Percentiles rank a stretch among this genome's conserved stretches.
Evolutionary conservation across 2,329 filamentous ascomycete genomes (phyloP).

Genomic region (Clathrospora elynae): DNA sequence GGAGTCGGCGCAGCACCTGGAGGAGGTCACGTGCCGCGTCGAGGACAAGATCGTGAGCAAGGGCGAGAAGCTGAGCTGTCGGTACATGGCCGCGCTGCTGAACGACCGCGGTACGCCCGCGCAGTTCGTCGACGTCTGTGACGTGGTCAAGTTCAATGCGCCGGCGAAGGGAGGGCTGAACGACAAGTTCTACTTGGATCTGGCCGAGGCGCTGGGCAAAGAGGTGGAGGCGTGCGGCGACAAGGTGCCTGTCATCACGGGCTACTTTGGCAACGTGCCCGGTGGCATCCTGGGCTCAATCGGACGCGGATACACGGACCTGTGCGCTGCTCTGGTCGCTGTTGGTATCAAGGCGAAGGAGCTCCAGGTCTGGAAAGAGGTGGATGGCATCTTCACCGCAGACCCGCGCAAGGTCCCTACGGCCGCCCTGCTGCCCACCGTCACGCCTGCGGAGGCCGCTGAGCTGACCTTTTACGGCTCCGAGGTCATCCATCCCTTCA

Average conservation of each 20-base stretch:
- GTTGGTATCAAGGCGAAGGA: conserved; percentile 87
- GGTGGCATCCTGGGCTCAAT: conserved; percentile 90
- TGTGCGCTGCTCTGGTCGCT: conserved; percentile 89
- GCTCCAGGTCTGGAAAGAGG: conserved; percentile 98
- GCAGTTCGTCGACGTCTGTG: conserved; percentile 87
- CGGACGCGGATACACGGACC: conserved; percentile 93
- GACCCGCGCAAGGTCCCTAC: conserved; percentile 91
- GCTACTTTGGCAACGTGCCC: conserved; percentile 93
- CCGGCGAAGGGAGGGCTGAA: conserved; percentile 47
- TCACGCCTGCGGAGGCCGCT: conserved; percentile 92
- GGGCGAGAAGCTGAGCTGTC: conserved; percentile 93
- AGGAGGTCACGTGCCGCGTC: conserved; percentile 57
- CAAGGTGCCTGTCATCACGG: conserved; percentile 65
- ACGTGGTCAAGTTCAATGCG: conserved; percentile 70
- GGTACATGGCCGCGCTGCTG: conserved; percentile 84
- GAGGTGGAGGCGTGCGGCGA: conserved; percentile 52
- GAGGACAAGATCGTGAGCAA: conserved; percentile 83
- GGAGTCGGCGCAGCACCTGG: conserved; percentile 64
- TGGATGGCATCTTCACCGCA: conserved; percentile 89
- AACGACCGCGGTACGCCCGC: conserved; percentile 81
- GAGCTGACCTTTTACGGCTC: conserved; percentile 79
- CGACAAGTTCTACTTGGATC: conserved; percentile 54
- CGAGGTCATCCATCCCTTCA: conserved; percentile 97
- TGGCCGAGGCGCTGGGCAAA: conserved; percentile 50
- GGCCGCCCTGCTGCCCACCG: conserved; percentile 82